Conservation (phyloP, 805 yeast genomes). For the Danielia oregonensis region DNA sequence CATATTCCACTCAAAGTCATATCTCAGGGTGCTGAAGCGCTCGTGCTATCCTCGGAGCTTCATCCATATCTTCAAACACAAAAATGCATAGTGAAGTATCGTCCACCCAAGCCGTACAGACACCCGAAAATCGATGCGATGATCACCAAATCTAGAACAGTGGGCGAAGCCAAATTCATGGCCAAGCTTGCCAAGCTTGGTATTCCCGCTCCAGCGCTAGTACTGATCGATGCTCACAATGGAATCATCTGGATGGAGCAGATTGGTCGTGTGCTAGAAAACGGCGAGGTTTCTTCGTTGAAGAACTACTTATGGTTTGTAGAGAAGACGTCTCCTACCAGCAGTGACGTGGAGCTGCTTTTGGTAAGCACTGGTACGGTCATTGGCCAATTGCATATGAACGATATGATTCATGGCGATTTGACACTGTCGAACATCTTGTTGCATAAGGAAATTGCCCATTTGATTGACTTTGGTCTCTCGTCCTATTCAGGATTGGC, state of each 20-base stretch:
- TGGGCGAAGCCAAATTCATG: constrained; percentile 79
- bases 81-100: constrained; percentile 65
- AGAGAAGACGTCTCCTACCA: constrained; percentile 29
- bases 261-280: constrained; percentile 53
- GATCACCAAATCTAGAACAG: constrained; percentile 76
- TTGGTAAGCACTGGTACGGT: constrained; percentile 53
- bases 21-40: constrained; percentile 91
- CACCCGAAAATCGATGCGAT: constrained; percentile 76
- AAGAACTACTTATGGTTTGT: constrained; percentile 72
- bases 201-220: constrained; percentile 65
- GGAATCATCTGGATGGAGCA: constrained; percentile 91
- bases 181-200: constrained; percentile 51
- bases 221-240: constrained; percentile 70
- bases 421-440: constrained; percentile 86
- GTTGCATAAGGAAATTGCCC: constrained; percentile 44
- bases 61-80: constrained; percentile 56
- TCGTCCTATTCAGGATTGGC: constrained; percentile 70
- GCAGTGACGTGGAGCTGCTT: constrained; percentile 39
- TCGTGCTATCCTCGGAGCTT: constrained; percentile 56
- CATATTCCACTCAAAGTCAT: constrained; percentile 50
- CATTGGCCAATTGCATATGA: constrained; percentile 67
- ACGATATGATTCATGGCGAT: constrained; percentile 90
- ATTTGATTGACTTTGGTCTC: constrained; percentile 87
- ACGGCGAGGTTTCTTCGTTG: constrained; percentile 56
- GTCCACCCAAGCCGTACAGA: constrained; percentile 90